Conservation (phyloP, 495 filamentous ascomycete genomes). For the Massariosphaeria phaeospora region DNA sequence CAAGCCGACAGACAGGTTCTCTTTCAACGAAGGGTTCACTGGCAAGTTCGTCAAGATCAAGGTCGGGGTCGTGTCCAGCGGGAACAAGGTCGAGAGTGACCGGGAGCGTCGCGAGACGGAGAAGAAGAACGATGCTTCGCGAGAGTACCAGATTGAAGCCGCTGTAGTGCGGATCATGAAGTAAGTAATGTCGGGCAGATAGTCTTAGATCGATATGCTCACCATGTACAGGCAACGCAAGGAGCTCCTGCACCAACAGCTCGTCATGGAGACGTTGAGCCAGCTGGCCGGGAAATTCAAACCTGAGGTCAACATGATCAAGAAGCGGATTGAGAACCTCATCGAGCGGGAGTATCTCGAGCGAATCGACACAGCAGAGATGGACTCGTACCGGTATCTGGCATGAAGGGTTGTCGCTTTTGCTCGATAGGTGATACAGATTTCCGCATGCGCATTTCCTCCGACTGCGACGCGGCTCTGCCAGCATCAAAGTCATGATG, state of each 20-base stretch:
- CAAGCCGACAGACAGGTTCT: slow-evolving; percentile 73
- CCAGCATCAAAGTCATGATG: no score
- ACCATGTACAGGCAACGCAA: slow-evolving; percentile 72
- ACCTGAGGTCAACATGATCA: slow-evolving; percentile 86
- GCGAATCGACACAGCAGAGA: slow-evolving; percentile 63
- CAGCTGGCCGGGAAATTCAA: slow-evolving; percentile 77
- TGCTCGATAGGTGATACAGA: no score
- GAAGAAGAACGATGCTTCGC: slow-evolving; percentile 75
- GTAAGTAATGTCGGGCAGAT: slow-evolving; percentile 48
- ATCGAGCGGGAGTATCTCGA: slow-evolving; percentile 94
- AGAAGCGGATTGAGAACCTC: slow-evolving; percentile 86
- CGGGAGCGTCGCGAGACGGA: slow-evolving; percentile 83
- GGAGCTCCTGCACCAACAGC: slow-evolving; percentile 67
- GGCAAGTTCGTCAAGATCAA: slow-evolving; percentile 83
- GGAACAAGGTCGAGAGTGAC: slow-evolving; percentile 78
- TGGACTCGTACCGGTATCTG: slow-evolving; percentile 72
- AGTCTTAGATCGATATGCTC: no score
- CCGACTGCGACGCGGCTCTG: no score
- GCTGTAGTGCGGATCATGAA: slow-evolving; percentile 95
- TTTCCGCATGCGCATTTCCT: no score
- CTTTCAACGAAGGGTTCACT: slow-evolving; percentile 76
- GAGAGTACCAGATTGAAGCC: slow-evolving; percentile 75
- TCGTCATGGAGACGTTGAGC: slow-evolving; percentile 78
- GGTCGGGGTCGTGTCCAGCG: slow-evolving; percentile 62
- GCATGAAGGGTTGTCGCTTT: no score